phyloP scores from a whole-genome alignment of 1,284 basidiomycete genomes.

The Pascua guehoae region DNA sequence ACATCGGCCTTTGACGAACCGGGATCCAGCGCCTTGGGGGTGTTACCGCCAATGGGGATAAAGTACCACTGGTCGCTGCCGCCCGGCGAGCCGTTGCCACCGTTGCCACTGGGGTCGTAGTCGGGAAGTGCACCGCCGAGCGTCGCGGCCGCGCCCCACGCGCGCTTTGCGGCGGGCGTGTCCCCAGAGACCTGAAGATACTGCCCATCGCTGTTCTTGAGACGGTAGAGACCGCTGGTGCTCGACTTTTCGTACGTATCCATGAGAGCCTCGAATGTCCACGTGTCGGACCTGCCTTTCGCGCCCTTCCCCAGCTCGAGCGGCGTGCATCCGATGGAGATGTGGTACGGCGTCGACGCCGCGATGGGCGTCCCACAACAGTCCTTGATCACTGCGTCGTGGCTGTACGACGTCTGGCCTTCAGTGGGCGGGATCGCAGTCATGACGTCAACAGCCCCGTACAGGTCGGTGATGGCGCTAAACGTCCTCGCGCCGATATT shows the following conservation, averaged over 20 bases:
- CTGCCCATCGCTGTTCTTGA: neutral
- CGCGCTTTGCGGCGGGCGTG: neutral
- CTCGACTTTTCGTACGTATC: neutral
- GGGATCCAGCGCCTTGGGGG: neutral
- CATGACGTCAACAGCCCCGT: neutral
- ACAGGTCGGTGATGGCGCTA: conserved; percentile 1
- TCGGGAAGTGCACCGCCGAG: neutral
- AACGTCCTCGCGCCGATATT: neutral
- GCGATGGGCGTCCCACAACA: neutral
- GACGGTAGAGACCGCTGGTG: conserved; percentile 3
- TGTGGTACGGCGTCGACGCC: neutral
- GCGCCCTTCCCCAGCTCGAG: neutral
- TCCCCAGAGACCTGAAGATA: conserved; percentile 1
- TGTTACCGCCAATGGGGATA: neutral
- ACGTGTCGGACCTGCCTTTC: neutral
- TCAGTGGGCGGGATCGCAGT: neutral
- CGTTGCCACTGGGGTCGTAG: neutral
- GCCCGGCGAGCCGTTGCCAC: conserved; percentile 3
- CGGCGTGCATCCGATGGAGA: neutral
- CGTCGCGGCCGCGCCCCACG: neutral
- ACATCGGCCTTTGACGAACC: neutral
- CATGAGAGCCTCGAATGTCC: conserved; percentile 1
- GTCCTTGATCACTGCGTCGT: neutral
- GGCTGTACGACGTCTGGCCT: neutral
- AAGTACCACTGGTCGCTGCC: conserved; percentile 6